Percentiles rank a stretch among this genome's conserved stretches.
phyloP scores from a whole-genome alignment of 495 filamentous ascomycete species.

The Amphirosellinia nigrospora region DNA sequence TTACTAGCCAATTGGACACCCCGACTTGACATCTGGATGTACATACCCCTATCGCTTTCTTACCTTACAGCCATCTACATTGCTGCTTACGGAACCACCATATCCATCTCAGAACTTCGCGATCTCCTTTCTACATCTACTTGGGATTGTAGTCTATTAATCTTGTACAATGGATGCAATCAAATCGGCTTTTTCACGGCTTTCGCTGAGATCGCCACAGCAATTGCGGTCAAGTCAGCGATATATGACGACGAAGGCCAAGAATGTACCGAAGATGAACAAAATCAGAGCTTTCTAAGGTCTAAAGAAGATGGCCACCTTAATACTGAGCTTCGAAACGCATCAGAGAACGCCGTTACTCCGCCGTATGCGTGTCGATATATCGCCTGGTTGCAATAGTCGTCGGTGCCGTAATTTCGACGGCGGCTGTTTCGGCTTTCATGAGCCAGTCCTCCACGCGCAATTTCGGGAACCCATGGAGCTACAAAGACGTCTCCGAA shows the following conservation, averaged over 20 bases:
- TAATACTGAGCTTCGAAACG: neutral
- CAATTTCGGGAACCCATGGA: neutral
- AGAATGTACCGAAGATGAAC: slow-evolving; percentile 4
- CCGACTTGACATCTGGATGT: neutral
- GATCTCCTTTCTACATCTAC: neutral
- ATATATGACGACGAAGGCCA: neutral
- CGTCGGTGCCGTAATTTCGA: neutral
- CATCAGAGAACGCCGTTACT: neutral
- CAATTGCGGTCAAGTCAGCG: neutral
- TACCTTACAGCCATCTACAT: neutral
- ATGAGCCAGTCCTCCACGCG: neutral
- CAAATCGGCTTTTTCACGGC: neutral
- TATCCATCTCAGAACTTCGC: neutral
- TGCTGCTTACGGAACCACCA: neutral
- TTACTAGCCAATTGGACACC: neutral
- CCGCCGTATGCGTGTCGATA: neutral
- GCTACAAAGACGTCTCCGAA: slow-evolving; percentile 4
- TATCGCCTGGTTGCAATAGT: slow-evolving; percentile 5
- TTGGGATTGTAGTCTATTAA: neutral
- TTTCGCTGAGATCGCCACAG: neutral
- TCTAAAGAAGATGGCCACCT: neutral
- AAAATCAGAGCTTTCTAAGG: slow-evolving; percentile 1
- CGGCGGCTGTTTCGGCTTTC: slow-evolving; percentile 4
- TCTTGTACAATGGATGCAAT: neutral
- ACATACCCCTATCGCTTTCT: neutral